These are phyloP conservation scores for Aspergillus olivimuriae DNA, from an alignment of 495 filamentous ascomycete species.

Conservation along the genomic window DNA sequence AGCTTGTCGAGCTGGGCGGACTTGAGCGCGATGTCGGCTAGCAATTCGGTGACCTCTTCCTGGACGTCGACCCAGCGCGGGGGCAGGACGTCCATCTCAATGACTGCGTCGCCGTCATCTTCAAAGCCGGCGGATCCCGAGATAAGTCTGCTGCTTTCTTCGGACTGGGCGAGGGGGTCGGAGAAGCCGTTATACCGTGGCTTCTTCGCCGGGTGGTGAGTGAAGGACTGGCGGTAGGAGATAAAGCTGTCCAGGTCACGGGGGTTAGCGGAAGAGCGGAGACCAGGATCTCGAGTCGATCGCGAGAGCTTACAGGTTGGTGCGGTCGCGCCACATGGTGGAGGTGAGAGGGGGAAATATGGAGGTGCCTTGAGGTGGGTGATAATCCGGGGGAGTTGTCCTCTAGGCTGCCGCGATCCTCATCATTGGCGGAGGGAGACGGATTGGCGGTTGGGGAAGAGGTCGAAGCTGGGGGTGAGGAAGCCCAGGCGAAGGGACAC, in stretches of 20 bases:
- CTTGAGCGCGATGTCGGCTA: conserved; percentile 76
- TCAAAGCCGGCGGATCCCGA: conserved; percentile 65
- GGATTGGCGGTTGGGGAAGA: not conserved
- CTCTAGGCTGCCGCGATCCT: conserved; percentile 16
- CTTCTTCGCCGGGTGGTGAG: conserved; percentile 88
- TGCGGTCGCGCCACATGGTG: conserved; percentile 92
- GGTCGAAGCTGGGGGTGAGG: not conserved
- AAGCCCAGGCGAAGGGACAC: not conserved
- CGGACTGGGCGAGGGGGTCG: conserved; percentile 50
- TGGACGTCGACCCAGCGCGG: conserved; percentile 94
- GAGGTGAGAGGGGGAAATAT: conserved; percentile 4
- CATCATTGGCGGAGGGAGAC: not conserved
- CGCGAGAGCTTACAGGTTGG: conserved; percentile 68
- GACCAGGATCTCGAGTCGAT: not conserved
- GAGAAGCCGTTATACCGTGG: conserved; percentile 77
- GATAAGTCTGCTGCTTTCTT: conserved; percentile 84
- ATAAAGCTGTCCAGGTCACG: conserved; percentile 94
- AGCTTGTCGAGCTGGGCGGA: conserved; percentile 80
- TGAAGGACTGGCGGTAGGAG: conserved; percentile 96
- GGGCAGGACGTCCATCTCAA: conserved; percentile 96
- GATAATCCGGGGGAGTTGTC: conserved; percentile 9
- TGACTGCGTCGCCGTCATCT: conserved; percentile 87
- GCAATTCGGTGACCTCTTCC: conserved; percentile 80
- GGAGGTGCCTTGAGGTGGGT: conserved; percentile 14
- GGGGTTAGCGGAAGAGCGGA: no score